Percentiles rank a stretch among this genome's conserved stretches.
phyloP scores from a whole-genome alignment of 106 monocot genomes.

The Dendrobium nobile region DNA sequence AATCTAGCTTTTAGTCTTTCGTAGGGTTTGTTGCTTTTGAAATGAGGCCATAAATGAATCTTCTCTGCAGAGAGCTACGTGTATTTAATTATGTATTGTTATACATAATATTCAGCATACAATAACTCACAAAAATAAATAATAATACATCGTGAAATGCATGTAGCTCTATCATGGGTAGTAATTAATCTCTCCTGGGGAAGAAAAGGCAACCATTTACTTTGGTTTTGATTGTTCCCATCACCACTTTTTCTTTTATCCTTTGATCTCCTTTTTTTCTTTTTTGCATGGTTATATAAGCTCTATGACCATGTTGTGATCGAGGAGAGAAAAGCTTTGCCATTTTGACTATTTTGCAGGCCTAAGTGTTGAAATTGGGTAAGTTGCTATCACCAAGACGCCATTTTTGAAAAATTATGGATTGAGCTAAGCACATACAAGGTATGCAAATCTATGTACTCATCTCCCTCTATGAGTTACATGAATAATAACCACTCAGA shows the following conservation, averaged over 20 bases:
- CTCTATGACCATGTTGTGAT: neutral
- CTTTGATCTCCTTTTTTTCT: neutral
- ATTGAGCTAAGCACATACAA: no score
- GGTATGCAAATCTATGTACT: no score
- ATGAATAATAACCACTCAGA: no score
- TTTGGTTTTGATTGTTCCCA: no score
- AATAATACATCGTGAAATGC: neutral
- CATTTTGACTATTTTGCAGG: neutral
- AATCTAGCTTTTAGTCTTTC: neutral
- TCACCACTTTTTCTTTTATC: neutral
- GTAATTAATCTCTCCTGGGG: neutral
- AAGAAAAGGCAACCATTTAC: neutral
- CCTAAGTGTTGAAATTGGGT: neutral
- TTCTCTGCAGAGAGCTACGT: neutral
- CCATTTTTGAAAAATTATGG: no score
- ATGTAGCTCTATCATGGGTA: neutral
- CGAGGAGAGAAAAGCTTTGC: neutral
- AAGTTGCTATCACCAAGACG: no score
- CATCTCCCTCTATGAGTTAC: no score
- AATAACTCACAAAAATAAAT: neutral
- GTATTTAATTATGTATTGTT: neutral
- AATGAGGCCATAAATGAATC: neutral
- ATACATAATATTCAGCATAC: no score
- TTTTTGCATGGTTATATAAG: constrained; percentile 1
- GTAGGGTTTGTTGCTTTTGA: neutral